These are phyloP conservation scores for Penicillium lagena DNA, from an alignment of 495 filamentous ascomycete species.

Conservation along the genomic window DNA sequence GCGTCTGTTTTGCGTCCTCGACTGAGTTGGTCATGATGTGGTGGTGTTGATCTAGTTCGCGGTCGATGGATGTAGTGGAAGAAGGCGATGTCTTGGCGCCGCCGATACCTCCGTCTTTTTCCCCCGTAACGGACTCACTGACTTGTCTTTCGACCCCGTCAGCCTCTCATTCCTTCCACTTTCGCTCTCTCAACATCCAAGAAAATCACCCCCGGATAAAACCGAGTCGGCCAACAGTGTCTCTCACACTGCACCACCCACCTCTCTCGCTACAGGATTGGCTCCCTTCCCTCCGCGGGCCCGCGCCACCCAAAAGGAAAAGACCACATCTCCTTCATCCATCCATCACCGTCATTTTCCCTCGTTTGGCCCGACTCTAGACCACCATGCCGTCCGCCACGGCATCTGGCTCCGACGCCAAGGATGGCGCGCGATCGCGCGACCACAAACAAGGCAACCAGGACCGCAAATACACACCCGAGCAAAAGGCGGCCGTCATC, in stretches of 20 bases:
- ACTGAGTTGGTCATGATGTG: conserved; percentile 17
- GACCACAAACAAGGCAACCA: conserved; percentile 93
- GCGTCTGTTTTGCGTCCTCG: conserved; percentile 40
- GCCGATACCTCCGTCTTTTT: conserved; percentile 2
- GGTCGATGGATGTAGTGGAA: background rate
- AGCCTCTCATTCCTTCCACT: conserved; percentile 42
- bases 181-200: conserved; percentile 91
- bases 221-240: no score
- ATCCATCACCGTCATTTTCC: background rate
- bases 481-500: conserved; percentile 85
- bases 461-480: conserved; percentile 78
- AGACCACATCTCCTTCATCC: background rate
- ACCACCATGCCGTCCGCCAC: conserved; percentile 68
- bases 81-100: no score
- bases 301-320: conserved; percentile 10
- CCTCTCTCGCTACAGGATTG: conserved; percentile 3
- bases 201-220: conserved; percentile 63
- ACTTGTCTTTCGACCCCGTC: background rate
- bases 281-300: conserved; percentile 14
- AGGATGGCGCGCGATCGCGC: conserved; percentile 62
- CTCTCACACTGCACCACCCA: no score
- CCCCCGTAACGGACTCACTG: conserved; percentile 3
- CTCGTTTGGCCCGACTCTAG: background rate
- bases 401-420: conserved; percentile 64
- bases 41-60: background rate